These are phyloP conservation scores for Hebeloma cylindrosporum DNA, from an alignment of 768 basidiomycete species.

Conservation along the genomic window DNA sequence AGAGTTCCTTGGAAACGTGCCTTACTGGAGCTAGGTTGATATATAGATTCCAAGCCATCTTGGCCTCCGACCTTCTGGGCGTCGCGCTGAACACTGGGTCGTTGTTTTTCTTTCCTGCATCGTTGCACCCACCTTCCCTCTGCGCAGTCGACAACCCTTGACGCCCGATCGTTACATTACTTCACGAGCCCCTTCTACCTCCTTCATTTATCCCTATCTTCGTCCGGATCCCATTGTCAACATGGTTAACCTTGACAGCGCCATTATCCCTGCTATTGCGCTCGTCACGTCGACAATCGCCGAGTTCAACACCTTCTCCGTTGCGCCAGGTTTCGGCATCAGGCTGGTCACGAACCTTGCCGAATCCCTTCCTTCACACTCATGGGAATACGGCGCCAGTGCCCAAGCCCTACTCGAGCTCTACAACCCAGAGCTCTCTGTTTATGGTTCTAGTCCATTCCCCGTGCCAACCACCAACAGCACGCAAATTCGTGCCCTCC, in stretches of 20 bases:
- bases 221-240: slow-evolving; percentile 10
- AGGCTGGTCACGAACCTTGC: slow-evolving; percentile 33
- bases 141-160: no score
- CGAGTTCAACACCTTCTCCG: slow-evolving; percentile 27
- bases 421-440: slow-evolving; percentile 41
- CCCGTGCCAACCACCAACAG: slow-evolving; percentile 27
- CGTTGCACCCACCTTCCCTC: no score
- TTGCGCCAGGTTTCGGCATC: slow-evolving; percentile 41
- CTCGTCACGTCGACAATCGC: slow-evolving; percentile 19
- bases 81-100: no score
- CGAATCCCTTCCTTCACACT: slow-evolving; percentile 38
- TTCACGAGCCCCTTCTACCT: no score
- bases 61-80: no score
- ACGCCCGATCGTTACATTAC: no score
- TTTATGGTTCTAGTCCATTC: slow-evolving; percentile 40
- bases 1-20: no score
- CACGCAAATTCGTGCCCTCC: slow-evolving; percentile 30
- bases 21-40: no score
- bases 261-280: slow-evolving; percentile 18
- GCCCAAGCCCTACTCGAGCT: slow-evolving; percentile 45
- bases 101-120: no score
- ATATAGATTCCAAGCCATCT: no score
- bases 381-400: slow-evolving; percentile 49
- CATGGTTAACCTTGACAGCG: slow-evolving; percentile 20
- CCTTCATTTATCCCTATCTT: no score